Evolutionary conservation across 805 yeast species (phyloP), one percentile per base, ranked within the genome.

Genomic region (Candida cerambycidarum): DNA sequence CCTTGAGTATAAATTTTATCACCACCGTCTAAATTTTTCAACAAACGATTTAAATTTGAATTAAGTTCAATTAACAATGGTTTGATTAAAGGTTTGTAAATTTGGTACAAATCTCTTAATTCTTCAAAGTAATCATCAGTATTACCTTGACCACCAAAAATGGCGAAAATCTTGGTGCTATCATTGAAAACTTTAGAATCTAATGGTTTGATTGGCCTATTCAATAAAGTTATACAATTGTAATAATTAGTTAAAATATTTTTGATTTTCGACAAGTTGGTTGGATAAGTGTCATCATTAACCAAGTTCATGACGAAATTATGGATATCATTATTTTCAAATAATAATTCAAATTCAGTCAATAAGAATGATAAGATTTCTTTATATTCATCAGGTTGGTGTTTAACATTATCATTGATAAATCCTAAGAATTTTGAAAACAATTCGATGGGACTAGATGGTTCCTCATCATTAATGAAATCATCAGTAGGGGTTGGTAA

Each of bases 141-240:
- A 73, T 89, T 92, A 69, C 99, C 99, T 74, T 93, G 99, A 59
- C 99, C 99, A 63, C 99, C 99, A 58, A 92, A 93, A 54, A 93
- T 82, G 50, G 97, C 96, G 46, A 78, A 80, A 43, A 90, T 66
- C 47, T 75, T 72, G 34, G 90, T 87, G 2, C 41, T 41, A 67
- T 32, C 74, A 69, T 45, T 3, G 14, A 21, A 16, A 5, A 28
- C 14, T 5, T 41, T 29, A 11, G 24, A 11, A 14, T 29, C 9
- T 13, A 36, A 25, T 45, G 92, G 74, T 39, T 85, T 65, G 4
- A 68, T 60, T 41, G 59, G 62, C 25, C 47, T 57, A 50, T 56
- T 54, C 43, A 58, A 38, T 19, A 46, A 36, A 21, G 38, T 54
- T 28, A 65, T 46, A 11, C 73, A 69, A 28, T 56, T 58, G 47